Evolutionary conservation across 495 filamentous ascomycete species (phyloP).

Genomic region (Neurospora pannonica): DNA sequence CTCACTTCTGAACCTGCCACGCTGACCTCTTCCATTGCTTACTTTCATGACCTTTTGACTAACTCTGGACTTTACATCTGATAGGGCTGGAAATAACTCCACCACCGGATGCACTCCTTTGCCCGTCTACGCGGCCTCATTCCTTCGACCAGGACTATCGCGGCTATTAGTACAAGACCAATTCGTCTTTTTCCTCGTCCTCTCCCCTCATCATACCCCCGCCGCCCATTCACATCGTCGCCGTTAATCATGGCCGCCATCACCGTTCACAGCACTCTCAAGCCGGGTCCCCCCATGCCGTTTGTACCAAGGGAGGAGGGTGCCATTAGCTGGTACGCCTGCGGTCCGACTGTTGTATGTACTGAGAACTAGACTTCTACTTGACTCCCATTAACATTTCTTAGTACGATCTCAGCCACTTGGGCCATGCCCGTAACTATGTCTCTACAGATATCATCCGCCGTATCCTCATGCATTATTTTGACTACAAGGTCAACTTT

Average conservation of each 20-base stretch:
- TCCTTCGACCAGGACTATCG: background rate
- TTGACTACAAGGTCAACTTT: slow-evolving; percentile 76
- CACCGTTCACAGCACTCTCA: slow-evolving; percentile 69
- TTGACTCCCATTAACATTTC: background rate
- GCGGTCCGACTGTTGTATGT: slow-evolving; percentile 62
- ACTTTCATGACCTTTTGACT: background rate
- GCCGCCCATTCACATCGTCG: background rate
- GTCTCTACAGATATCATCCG: slow-evolving; percentile 88
- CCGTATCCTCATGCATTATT: slow-evolving; percentile 77
- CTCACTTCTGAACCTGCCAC: slow-evolving; percentile 9
- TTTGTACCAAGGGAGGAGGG: slow-evolving; percentile 69
- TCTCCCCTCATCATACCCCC: background rate
- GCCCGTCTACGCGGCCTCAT: slow-evolving; percentile 6
- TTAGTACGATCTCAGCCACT: background rate
- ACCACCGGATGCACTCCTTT: slow-evolving; percentile 19
- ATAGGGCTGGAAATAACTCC: background rate
- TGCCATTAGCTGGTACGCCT: slow-evolving; percentile 80
- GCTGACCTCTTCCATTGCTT: slow-evolving; percentile 11
- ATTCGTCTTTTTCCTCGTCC: slow-evolving; percentile 8
- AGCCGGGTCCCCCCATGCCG: slow-evolving; percentile 54
- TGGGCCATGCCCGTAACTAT: slow-evolving; percentile 69
- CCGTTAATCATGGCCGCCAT: slow-evolving; percentile 38
- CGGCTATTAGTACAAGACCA: background rate
- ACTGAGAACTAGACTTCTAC: background rate
- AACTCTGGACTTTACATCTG: background rate